Evolutionary conservation across 108 stramenopile species (phyloP), one percentile per base, ranked within the genome.

Genomic region (Cyclostephanos tholiformis): DNA sequence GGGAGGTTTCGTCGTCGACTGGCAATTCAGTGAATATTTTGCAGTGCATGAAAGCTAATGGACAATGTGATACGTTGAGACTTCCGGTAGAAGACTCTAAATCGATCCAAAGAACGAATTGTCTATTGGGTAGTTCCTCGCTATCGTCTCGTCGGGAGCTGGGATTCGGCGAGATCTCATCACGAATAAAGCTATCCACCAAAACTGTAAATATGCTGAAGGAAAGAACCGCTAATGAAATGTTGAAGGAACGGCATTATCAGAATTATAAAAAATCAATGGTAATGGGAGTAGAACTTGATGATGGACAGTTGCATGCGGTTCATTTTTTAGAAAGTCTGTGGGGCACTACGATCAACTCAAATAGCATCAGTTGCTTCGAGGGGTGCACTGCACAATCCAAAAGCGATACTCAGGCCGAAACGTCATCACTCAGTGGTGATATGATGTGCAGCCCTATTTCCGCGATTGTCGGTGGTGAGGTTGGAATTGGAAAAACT

Each of bases 401-500:
- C 23, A 12, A 25, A 9, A 20, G 4, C 23, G 13, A 2, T 16
- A 55, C 2, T 44, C 11, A 2, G 36, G 20, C 2, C 38, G 19
- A 43, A 62, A n/a, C 16, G 17, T 23, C 61, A 22, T 38, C 36
- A 3, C 10, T 22, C n/a, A 62, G 4, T 11, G n/a, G 19, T 22
- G 61, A 62, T 23, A 19, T n/a, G 4, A 17, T 20, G 2, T 22
- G 61, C 61, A 62, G 61, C 6, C 20, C 26, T 20, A 29, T 74
- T 19, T 85, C 89, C 8, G 83, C 76, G 13, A 60, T 86, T 38
- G 35, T 92, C 14, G 57, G 68, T 11, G 91, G 91, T 23, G 55
- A 67, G 0, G 48, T 74, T 12, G 71, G 74, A 36, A 80, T 67
- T 26, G 92, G 92, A 51, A 94, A 90, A 56, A 94, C 92, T 38